phyloP scores from a whole-genome alignment of 2,329 filamentous ascomycete species.

The Sporothrix phasma region DNA sequence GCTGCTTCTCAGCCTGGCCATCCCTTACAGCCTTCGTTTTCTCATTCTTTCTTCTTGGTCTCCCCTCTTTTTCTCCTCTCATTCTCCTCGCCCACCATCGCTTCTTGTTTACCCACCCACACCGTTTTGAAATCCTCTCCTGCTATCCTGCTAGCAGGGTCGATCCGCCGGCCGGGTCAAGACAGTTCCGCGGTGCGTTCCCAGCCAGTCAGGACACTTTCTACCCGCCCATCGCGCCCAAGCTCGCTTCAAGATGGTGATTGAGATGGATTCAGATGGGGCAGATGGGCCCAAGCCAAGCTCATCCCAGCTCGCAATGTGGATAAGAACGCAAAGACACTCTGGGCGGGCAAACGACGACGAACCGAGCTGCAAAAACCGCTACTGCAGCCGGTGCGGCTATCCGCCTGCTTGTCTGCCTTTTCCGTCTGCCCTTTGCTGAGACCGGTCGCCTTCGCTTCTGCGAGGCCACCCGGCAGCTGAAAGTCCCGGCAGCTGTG shows the following conservation, averaged over 20 bases:
- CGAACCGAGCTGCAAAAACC: neutral
- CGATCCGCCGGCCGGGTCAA: neutral
- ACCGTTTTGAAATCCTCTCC: neutral
- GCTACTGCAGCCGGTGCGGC: neutral
- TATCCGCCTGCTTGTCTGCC: neutral
- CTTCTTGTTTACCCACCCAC: neutral
- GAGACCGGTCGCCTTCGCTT: neutral
- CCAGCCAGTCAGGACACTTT: neutral
- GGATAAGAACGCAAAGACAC: neutral
- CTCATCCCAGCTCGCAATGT: neutral
- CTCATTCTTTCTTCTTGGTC: neutral
- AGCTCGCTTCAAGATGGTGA: neutral
- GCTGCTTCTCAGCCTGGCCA: neutral
- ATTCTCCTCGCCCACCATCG: neutral
- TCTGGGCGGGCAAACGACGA: neutral
- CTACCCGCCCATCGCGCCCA: neutral
- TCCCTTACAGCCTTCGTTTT: neutral
- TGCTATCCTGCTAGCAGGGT: neutral
- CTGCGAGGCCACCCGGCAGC: conserved; percentile 4
- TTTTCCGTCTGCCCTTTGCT: neutral
- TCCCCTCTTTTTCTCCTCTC: neutral
- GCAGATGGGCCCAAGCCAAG: neutral
- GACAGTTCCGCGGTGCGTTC: conserved; percentile 6
- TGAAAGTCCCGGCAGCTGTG: neutral
- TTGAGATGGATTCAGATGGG: too few relatives aligned